Conservation (phyloP, 1,284 basidiomycete genomes). For the Tausonia pullulans region DNA sequence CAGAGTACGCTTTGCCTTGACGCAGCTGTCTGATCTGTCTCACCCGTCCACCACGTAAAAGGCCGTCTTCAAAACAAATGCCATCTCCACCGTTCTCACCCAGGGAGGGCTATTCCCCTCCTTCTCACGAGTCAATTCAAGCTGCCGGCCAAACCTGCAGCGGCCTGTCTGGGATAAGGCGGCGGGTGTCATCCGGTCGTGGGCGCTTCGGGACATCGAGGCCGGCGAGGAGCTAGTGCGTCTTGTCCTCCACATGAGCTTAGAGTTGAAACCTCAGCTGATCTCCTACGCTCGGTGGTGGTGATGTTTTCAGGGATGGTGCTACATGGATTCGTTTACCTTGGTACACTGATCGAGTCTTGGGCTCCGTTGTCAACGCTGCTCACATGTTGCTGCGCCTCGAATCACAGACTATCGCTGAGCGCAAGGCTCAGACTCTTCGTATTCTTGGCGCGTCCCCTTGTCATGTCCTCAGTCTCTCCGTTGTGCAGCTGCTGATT, state of each 20-base stretch:
- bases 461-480: not conserved
- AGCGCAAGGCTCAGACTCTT: constrained; percentile 8
- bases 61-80: constrained; percentile 24
- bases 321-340: not conserved
- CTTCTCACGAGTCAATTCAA: constrained; percentile 22
- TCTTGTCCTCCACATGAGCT: constrained; percentile 8
- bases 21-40: too few relatives aligned
- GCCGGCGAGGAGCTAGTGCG: constrained; percentile 21
- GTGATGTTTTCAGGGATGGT: too few relatives aligned
- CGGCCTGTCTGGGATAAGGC: constrained; percentile 19
- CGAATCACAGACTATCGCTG: not conserved
- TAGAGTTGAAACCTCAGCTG: not conserved
- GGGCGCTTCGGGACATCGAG: constrained; percentile 19
- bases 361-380: not conserved
- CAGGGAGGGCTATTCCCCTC: constrained; percentile 21
- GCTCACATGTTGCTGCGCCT: constrained; percentile 8
- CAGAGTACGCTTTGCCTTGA: not conserved
- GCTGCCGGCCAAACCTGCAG: constrained; percentile 21
- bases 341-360: not conserved
- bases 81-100: constrained; percentile 17
- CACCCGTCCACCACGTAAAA: not conserved
- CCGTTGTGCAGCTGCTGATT: not conserved
- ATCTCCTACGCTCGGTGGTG: not conserved
- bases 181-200: constrained; percentile 11
- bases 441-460: constrained; percentile 6